Evolutionary conservation across 2,329 filamentous ascomycete genomes (phyloP).

Genomic region (Sarocladiaceae sp.): DNA sequence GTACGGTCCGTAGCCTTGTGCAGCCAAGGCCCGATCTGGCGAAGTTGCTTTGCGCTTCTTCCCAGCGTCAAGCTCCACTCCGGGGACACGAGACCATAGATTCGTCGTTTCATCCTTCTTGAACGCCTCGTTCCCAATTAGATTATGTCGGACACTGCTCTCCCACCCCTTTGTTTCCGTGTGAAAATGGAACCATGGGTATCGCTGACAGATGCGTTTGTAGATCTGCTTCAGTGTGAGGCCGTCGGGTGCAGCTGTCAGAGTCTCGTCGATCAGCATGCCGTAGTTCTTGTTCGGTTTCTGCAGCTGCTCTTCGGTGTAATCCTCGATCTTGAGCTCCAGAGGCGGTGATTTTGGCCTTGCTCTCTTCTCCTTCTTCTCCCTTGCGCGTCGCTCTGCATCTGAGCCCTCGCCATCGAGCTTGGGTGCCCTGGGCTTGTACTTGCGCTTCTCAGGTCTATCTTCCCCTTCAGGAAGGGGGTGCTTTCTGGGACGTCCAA

Average conservation of each 20-base stretch:
- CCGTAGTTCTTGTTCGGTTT: conserved; percentile 59
- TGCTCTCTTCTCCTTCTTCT: conserved; percentile 55
- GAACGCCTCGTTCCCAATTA: conserved; percentile 57
- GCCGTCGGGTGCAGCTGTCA: conserved; percentile 47
- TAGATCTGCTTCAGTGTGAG: conserved; percentile 57
- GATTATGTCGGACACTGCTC: conserved; percentile 57
- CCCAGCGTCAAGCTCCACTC: conserved; percentile 52
- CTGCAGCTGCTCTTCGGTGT: conserved; percentile 50
- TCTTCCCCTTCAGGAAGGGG: conserved; percentile 52
- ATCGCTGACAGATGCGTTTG: conserved; percentile 52
- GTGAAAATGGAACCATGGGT: conserved; percentile 54
- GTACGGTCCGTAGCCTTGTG: conserved; percentile 31
- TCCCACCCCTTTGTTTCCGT: conserved; percentile 61
- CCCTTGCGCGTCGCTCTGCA: conserved; percentile 47
- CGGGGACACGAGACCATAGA: conserved; percentile 51
- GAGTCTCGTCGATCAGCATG: conserved; percentile 53
- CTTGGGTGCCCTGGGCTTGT: conserved; percentile 55
- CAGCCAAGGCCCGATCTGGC: conserved; percentile 40
- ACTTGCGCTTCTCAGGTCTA: conserved; percentile 57
- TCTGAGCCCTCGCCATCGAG: conserved; percentile 49
- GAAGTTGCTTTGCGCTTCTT: conserved; percentile 53
- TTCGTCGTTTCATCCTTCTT: conserved; percentile 50
- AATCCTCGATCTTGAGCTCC: conserved; percentile 48
- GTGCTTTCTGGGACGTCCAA: conserved; percentile 59
- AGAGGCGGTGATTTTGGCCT: conserved; percentile 55